These are phyloP conservation scores for Moringa oleifera DNA, from an alignment of 345 rosid genomes.

Conservation along the genomic window DNA sequence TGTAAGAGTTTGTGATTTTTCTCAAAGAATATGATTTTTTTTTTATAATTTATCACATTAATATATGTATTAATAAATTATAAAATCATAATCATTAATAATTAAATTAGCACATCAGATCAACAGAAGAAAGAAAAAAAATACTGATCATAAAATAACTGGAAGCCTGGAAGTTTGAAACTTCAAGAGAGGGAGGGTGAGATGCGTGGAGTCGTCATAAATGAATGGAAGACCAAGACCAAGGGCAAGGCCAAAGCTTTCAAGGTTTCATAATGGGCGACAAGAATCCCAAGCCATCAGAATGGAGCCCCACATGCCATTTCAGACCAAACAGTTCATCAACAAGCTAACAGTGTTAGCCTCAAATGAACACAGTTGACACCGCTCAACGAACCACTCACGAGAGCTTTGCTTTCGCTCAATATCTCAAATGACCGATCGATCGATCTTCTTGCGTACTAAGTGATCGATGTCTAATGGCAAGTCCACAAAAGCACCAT, in stretches of 20 bases:
- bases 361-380: background rate
- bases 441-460: too few species aligned
- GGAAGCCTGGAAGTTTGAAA: background rate
- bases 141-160: background rate
- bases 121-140: background rate
- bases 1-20: too few species aligned
- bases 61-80: too few species aligned
- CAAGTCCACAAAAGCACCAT: too few species aligned
- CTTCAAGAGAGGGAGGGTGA: slow-evolving; percentile 1
- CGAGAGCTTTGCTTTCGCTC: background rate
- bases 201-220: slow-evolving; percentile 11
- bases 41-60: too few species aligned
- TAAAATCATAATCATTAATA: too few species aligned
- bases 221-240: slow-evolving; percentile 9
- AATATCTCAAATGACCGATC: too few species aligned
- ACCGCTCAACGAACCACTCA: background rate
- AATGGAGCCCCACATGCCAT: too few species aligned
- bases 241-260: slow-evolving; percentile 15
- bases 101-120: too few species aligned
- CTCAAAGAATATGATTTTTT: too few species aligned
- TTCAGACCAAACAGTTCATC: too few species aligned
- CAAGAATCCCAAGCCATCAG: background rate
- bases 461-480: too few species aligned
- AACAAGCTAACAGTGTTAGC: background rate
- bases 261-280: slow-evolving; percentile 12